Base-by-base conservation (phyloP, 2,329 filamentous ascomycete species). In the Aspergillaceae sp. region DNA sequence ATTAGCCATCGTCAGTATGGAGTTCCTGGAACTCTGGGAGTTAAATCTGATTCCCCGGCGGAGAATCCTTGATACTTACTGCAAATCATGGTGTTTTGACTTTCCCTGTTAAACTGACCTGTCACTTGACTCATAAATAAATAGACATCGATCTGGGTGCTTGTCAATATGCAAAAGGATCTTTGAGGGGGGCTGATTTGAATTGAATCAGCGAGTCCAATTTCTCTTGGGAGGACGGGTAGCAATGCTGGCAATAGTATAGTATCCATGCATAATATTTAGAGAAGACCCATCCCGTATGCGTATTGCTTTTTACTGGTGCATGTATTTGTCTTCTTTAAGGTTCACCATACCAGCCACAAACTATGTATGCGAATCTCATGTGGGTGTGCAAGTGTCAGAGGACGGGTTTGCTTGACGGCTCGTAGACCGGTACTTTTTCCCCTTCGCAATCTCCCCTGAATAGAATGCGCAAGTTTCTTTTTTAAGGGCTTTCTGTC, bases 241-340 rank as follows among this genome's bases (percentile, higher is more conserved):
- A 41, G 9, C 7, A 32, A 42, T 26, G 38, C 32, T 35, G 41
- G 42, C 38, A 51, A 41, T 32, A 43, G 29, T 41, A 52, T 50
- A 42, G 46, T 55, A 48, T 45, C 42, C 33, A 6, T 38, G 33
- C 29, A 48, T 41, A 43, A 41, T 42, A 38, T 43, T 53, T 50
- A 44, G 48, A 19, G 47, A 42, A 28, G 43, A 46, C 50, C 26
- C 35, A 27, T 48, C 46, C 48, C 5, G 40, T 29, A 29, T 33
- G 33, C 41, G 38, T 37, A 36, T 43, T 44, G 28, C 44, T 50
- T 48, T 38, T 30, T 19, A 29, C 33, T 34, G 42, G 44, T 50
- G 49, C 49, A 51, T 46, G 50, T 55, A 54, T 56, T 53, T 52
- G 54, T 51, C 54, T 54, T 56, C 51, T 52, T 53, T 56, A 53